Percentiles rank a stretch among this genome's conserved stretches.
phyloP scores from a whole-genome alignment of 2,329 filamentous ascomycete genomes.

The Polychaeton citri region DNA sequence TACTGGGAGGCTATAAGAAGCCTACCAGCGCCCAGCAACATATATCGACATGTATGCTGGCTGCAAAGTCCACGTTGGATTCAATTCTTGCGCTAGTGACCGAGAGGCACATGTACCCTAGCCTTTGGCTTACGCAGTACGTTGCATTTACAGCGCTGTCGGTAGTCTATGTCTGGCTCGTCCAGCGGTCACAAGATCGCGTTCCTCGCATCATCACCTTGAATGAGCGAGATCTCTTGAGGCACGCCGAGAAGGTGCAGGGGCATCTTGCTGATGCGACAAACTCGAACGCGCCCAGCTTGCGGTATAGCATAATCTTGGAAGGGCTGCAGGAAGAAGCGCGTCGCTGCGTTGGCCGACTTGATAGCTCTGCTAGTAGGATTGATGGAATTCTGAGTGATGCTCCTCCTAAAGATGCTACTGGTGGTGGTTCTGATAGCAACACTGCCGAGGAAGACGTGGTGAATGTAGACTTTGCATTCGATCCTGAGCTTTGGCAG shows the following conservation, averaged over 20 bases:
- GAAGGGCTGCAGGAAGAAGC: conserved; percentile 37
- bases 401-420: not conserved
- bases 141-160: conserved; percentile 42
- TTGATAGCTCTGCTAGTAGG: conserved; percentile 1
- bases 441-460: not conserved
- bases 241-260: conserved; percentile 35
- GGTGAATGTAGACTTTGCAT: conserved; percentile 9
- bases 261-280: conserved; percentile 29
- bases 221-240: conserved; percentile 21
- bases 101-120: conserved; percentile 29
- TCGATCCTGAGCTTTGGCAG: conserved; percentile 17
- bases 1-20: conserved; percentile 24
- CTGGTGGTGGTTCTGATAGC: not conserved
- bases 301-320: conserved; percentile 40
- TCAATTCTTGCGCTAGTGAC: conserved; percentile 30
- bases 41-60: conserved; percentile 33
- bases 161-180: conserved; percentile 41
- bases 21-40: conserved; percentile 19
- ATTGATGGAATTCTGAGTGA: conserved; percentile 3
- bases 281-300: conserved; percentile 29
- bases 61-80: conserved; percentile 33
- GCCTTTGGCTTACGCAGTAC: conserved; percentile 42
- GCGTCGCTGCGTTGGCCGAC: conserved; percentile 12
- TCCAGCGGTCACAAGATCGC: conserved; percentile 24
- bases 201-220: not conserved